Evolutionary conservation across 805 yeast species (phyloP), one percentile per base, ranked within the genome.

Genomic region (Ascoidea rubescens): DNA sequence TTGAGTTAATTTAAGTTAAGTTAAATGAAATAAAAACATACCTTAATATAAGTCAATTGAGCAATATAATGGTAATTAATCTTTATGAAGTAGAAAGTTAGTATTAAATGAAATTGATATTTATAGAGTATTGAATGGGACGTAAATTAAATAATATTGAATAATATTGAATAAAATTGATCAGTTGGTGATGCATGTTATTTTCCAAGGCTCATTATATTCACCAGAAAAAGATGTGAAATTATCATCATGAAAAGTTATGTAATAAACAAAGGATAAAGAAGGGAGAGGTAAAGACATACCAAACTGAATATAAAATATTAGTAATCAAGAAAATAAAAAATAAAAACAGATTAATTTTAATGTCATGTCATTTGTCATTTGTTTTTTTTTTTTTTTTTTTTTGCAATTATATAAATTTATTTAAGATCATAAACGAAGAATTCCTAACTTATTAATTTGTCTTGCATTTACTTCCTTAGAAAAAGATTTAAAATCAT

Each of bases 121-220:
- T 31, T 37, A 51, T 57, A 52, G 48, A 53, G 42, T 44, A 33
- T 32, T 10, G 17, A 43, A 14, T 37, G 42, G 37, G 48, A 45
- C 16, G 33, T 31, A 16, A 52, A 48, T 45, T 16, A 50, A 51
- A 48, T 51, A 46, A 46, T 46, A 33, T 49, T 45, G 33, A 45
- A 49, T 45, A 52, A 4, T 44, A 28, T 48, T 51, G 47, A 51
- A 49, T 33, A 10, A 42, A 52, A 50, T 52, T 53, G 60, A 64
- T 87, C 96, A 87, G 96, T 84, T 87, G 96, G 96, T 87, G 95
- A 87, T 87, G 96, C 96, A 87, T 87, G 96, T 79, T 69, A 51
- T 59, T 71, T 71, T 82, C 86, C 85, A 70, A 70, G 84, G 93
- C 82, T 81, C 93, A 86, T 75, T 73, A 56, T 55, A 57, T 53